Base-by-base conservation (phyloP, 2,329 filamentous ascomycete genomes). In the Colletotrichum tofieldiae region DNA sequence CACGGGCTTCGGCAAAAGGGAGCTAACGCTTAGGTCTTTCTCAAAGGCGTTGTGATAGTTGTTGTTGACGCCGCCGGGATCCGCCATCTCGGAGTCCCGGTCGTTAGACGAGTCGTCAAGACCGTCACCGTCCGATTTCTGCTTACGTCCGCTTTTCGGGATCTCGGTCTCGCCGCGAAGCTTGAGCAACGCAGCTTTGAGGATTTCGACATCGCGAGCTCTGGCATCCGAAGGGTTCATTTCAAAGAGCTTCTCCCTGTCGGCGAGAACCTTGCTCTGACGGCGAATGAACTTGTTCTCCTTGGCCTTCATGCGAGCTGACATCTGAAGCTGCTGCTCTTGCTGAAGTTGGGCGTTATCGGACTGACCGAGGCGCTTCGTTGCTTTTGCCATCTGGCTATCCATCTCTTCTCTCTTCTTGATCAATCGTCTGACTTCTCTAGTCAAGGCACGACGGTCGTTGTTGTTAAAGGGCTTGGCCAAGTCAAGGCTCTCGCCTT, bases 281-380 rank as follows among this genome's bases (percentile, higher is more conserved):
- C 52, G 65, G 45, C 18, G 12, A 47, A 52, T 64, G 54, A 72
- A 69, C 20, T 59, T 68, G n/a, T 47, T 35, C 29, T 64, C 65
- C 35, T 54, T 45, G 14, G 39, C 16, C 39, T 59, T 64, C 26
- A 52, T 58, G 29, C 65, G 58, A 16, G 32, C 35, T 16, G 58
- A 59, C 26, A 52, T 58, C 37, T 49, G 18, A 7, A 43, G 43
- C 18, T 69, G 26, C 16, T 32, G 7, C n/a, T 68, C 45, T 41
- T 69, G 58, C 65, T 63, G 69, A 23, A 35, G 18, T n/a, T 61
- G 65, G 18, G 26, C 69, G 16, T 49, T 26, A 16, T 35, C 35
- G 11, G 61, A 45, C 23, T 52, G 45, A 20, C 12, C 16, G 8
- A n/a, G 20, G 18, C 37, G 58, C 29, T 41, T 32, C 26, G 29